Conservation (phyloP, 139 green algal species). For the Micractinium conductrix region DNA sequence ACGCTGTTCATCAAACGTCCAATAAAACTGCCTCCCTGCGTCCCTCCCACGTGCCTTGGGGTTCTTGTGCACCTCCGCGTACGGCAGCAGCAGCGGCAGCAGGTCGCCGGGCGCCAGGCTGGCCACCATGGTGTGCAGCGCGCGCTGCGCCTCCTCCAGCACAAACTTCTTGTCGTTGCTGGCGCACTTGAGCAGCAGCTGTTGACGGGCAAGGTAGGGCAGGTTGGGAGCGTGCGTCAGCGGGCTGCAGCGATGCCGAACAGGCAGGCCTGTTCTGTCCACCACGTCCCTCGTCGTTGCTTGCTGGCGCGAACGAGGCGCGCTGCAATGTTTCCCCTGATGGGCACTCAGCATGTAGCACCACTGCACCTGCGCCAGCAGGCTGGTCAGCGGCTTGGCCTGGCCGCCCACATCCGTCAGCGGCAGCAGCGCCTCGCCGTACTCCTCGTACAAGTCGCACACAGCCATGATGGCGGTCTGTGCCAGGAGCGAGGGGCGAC, state of each 20-base stretch:
- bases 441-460: conserved; percentile 51
- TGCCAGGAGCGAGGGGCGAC: not conserved
- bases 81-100: conserved; percentile 57
- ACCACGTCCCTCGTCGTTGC: too few species aligned
- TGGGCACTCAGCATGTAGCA: too few species aligned
- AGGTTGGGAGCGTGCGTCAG: too few species aligned
- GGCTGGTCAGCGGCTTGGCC: conserved; percentile 50
- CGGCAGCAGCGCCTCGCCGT: conserved; percentile 43
- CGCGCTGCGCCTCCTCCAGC: conserved; percentile 61
- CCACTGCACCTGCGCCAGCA: conserved; percentile 56
- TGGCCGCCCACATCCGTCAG: conserved; percentile 52
- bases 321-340: too few species aligned
- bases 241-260: too few species aligned
- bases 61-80: conserved; percentile 59
- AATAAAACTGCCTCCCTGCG: too few species aligned
- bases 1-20: too few species aligned
- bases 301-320: too few species aligned
- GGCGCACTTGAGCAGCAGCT: conserved; percentile 58
- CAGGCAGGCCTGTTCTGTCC: too few species aligned
- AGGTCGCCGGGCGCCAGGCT: conserved; percentile 24
- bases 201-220: not conserved
- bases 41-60: too few species aligned
- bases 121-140: conserved; percentile 36
- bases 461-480: conserved; percentile 59
- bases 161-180: conserved; percentile 79